Evolutionary conservation across 2,329 filamentous ascomycete species (phyloP), one percentile per base, ranked within the genome.

Genomic region (Hymenoscyphus fraxineus): DNA sequence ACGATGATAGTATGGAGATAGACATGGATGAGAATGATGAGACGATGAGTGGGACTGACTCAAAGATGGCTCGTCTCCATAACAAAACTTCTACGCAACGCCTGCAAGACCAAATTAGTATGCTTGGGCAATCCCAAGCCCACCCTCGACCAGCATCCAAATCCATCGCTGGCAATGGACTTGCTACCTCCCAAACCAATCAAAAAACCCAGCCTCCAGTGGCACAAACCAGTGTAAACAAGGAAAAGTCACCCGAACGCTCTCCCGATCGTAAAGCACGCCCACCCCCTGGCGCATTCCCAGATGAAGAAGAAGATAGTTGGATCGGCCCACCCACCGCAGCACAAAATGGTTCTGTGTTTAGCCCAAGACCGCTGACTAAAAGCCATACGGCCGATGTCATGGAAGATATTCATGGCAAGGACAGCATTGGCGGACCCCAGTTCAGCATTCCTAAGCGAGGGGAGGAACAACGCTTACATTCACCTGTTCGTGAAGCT

Each of bases 31-130:
- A 84, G 74, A 80, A 87, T 41, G 82, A 85, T n/a, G 81, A 87
- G 54, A 59, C 70, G 3, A 69, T 72, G 6, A 73, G 77, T 27
- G 76, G 80, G 57, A 73, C 80, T 39, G 82, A 86, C 31, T 78
- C 80, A 1, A 81, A 82, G 47, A 66, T 73, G 61, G 82, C 83
- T 6, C 84, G 82, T 69, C 77, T 83, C 1, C 89, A 94, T 73
- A 92, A 88, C 77, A 96, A 96, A 76, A 93, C 92, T 0, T 96
- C 95, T n/a, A 97, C 95, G 0, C 93, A 98, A 76, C 84, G 91
- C 55, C 81, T 99, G 16, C 93, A 97, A 69, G 94, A 98, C 72
- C 92, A 93, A 71, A 98, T 99, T 71, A 96, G 88, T 73, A 84
- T 85, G 79, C 79, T 89, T 59, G 85, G 86, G 16, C 85, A 88